Base-by-base conservation (phyloP, 257 asterid species). In the Phtheirospermum japonicum region DNA sequence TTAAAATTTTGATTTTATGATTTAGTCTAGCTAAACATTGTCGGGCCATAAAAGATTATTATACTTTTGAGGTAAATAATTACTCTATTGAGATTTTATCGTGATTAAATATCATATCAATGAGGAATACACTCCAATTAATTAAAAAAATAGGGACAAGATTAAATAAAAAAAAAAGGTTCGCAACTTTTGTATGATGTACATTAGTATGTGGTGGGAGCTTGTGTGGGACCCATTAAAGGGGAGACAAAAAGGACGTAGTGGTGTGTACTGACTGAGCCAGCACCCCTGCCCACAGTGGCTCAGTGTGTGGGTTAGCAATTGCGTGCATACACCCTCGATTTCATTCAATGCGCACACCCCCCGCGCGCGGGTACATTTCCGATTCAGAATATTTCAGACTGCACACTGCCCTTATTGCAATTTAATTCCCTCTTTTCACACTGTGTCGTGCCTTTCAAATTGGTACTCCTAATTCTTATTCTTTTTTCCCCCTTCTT, bases 171-270 rank as follows among this genome's bases (percentile, higher is more conserved):
- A 34, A 34, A 3, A 34, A 34, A 34, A 6, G 40, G 10, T 34
- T 34, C 5, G 10, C 5, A 34, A 34, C 10, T 34, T n/a, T 34
- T 34, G 9, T 0, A 6, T 34, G 28, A 23, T 23, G 28, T 23
- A 23, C 28, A 23, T 34, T 34, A 6, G 40, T 7, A 42, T 13
- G 14, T 13, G 51, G 51, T 17, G 28, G 54, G 32, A n/a, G n/a
- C 0, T 14, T 8, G 5, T 10, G 55, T 50, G 26, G 73, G 73
- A 19, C 50, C 62, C 50, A 61, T 10, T 4, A 2, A 4, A 40
- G 36, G 70, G 75, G 69, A 43, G 64, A 64, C 75, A 71, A 49
- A 70, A 62, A 28, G 66, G 18, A 70, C 59, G 75, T 33, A 70
- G 26, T 46, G 66, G 31, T 56, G 65, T 52, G 30, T 11, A 9